Evolutionary conservation across 2,329 filamentous ascomycete species (phyloP), one percentile per base, ranked within the genome.

Genomic region (Monilinia laxa): DNA sequence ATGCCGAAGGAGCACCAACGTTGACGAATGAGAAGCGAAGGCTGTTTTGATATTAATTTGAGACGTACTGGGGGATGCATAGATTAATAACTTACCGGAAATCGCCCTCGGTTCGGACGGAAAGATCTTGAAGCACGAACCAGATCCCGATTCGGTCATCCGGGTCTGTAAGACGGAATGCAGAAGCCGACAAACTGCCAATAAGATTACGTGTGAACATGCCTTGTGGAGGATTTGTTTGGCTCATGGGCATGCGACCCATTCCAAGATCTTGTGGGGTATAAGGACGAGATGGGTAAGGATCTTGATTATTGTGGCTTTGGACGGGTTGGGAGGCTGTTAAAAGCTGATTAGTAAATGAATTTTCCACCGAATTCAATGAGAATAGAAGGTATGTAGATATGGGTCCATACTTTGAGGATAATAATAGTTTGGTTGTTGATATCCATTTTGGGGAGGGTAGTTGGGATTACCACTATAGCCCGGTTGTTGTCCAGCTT

Each of bases 151-250:
- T 87, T 76, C 92, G 91, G 71, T 92, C 89, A 20, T 90, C 68
- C 82, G 0, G 88, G 86, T 98, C 93, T 2, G 86, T 88, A 64
- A 98, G 83, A 42, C 90, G 87, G 75, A 93, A 94, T 1, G 94
- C 94, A 74, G 93, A 97, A 42, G 93, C 93, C 7, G 92, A 89
- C 62, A 97, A 82, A 77, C 91, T 96, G 2, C 95, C 95, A 70
- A 99, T 98, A 12, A 99, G 84, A 75, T 98, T 99, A 63, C 94
- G 84, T 0, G 93, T 97, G 76, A 94, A 97, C 92, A 96, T 96
- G 66, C 91, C 92, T 53, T 62, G 58, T 49, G 88, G 87, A 1
- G 89, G 87, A 68, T 77, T 84, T 76, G 69, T 67, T 31, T 69
- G 65, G 58, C 64, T 71, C 35, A 70, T 66, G 11, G 71, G 73